phyloP scores from a whole-genome alignment of 2,329 filamentous ascomycete genomes.

The Tothia fuscella region DNA sequence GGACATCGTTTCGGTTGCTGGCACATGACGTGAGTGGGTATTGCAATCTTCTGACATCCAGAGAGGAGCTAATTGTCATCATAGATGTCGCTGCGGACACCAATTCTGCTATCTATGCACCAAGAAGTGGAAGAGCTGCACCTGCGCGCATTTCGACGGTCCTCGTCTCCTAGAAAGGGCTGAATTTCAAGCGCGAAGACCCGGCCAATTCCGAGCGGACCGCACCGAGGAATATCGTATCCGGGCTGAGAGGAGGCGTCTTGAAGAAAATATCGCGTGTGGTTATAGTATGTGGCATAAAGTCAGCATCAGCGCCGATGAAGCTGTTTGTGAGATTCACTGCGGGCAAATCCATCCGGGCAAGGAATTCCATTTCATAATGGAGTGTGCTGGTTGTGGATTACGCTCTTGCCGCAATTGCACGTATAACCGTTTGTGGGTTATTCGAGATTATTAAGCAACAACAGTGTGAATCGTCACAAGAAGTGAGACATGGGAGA shows the following conservation, averaged over 20 bases:
- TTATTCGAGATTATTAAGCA: no score
- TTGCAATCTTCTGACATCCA: no score
- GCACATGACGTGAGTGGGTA: conserved; percentile 3
- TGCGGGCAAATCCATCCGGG: neutral
- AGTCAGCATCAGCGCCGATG: neutral
- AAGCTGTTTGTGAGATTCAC: neutral
- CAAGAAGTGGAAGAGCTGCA: conserved; percentile 17
- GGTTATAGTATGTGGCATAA: neutral
- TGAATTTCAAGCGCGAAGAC: neutral
- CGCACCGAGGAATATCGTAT: neutral
- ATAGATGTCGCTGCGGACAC: conserved; percentile 18
- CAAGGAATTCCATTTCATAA: neutral
- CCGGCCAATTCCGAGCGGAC: neutral
- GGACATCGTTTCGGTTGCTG: conserved; percentile 4
- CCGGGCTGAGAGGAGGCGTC: neutral
- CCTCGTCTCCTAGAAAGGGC: conserved; percentile 11
- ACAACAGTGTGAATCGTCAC: no score
- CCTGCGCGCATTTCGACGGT: conserved; percentile 16
- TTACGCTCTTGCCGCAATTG: neutral
- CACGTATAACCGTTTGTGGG: neutral
- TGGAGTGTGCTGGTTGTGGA: neutral
- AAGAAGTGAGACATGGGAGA: no score
- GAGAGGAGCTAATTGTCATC: conserved; percentile 1
- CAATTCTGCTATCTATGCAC: conserved; percentile 22
- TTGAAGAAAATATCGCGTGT: neutral